Percentiles rank a stretch among this genome's conserved stretches.
Evolutionary conservation across 2,329 filamentous ascomycete genomes (phyloP).

Genomic region (Phialocephala sp.): DNA sequence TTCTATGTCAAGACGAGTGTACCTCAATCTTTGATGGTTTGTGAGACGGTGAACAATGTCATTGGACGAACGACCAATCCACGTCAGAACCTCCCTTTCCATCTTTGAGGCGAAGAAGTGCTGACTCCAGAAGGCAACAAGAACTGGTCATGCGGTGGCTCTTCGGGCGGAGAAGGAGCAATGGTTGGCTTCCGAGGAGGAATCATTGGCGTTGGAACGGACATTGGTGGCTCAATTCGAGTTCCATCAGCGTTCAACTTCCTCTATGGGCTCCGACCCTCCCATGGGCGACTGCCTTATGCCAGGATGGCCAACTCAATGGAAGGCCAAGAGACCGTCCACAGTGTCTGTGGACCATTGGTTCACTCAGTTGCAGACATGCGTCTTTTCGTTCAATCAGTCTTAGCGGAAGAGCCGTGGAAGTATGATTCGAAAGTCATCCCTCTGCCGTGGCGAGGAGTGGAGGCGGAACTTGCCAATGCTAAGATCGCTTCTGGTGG

Average conservation of each 20-base stretch:
- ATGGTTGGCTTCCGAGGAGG: constrained; percentile 38
- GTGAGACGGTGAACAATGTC: constrained; percentile 49
- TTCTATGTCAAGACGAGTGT: constrained; percentile 94
- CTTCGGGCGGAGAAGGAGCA: constrained; percentile 41
- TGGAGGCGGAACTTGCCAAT: constrained; percentile 41
- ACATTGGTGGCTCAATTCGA: constrained; percentile 45
- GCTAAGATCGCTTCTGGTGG: constrained; percentile 45
- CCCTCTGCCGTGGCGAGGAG: constrained; percentile 46
- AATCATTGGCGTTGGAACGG: constrained; percentile 39
- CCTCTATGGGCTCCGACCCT: constrained; percentile 46
- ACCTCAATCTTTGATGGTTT: constrained; percentile 51
- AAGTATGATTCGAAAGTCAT: constrained; percentile 46
- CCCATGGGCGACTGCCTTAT: constrained; percentile 37
- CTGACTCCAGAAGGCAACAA: constrained; percentile 25
- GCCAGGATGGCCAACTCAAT: constrained; percentile 44
- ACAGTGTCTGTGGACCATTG: constrained; percentile 43
- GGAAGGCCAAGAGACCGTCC: constrained; percentile 51
- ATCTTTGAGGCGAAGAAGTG: background rate
- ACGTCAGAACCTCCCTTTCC: constrained; percentile 12
- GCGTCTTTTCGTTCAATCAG: constrained; percentile 44
- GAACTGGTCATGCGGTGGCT: constrained; percentile 39
- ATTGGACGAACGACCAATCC: constrained; percentile 50
- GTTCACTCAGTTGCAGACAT: constrained; percentile 47
- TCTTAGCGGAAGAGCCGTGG: constrained; percentile 45
- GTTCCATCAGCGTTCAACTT: constrained; percentile 45